phyloP scores from a whole-genome alignment of 257 asterid genomes.

The Solanum okadae region DNA sequence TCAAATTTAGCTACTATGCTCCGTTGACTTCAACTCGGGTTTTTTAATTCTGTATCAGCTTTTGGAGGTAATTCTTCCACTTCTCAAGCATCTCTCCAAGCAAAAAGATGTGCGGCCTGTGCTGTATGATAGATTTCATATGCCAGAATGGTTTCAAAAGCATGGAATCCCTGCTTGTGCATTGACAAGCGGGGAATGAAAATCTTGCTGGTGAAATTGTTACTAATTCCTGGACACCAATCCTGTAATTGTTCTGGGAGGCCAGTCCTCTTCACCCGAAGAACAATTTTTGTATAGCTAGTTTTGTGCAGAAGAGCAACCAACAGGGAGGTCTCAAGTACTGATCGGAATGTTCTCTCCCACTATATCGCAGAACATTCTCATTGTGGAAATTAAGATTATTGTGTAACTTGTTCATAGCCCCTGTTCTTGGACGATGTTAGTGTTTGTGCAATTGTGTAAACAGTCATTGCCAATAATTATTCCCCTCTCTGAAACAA shows the following conservation, averaged over 20 bases:
- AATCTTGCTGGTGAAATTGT: neutral
- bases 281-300: constrained; percentile 13
- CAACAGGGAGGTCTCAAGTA: neutral
- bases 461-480: constrained; percentile 9
- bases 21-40: neutral
- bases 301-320: constrained; percentile 8
- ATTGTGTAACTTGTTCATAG: constrained; percentile 29
- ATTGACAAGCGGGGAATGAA: constrained; percentile 25
- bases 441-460: constrained; percentile 11
- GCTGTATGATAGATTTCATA: constrained; percentile 72
- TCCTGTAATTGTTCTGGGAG: neutral
- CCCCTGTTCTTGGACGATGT: constrained; percentile 8
- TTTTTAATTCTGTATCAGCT: constrained; percentile 38
- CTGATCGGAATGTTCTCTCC: neutral
- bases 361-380: constrained; percentile 15
- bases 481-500: constrained; percentile 5
- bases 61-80: constrained; percentile 81
- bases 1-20: neutral
- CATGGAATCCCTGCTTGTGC: constrained; percentile 74
- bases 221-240: constrained; percentile 5
- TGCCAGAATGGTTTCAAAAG: constrained; percentile 90
- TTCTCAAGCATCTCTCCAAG: constrained; percentile 77
- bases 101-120: constrained; percentile 71
- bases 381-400: constrained; percentile 24
- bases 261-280: constrained; percentile 1